Evolutionary conservation across 768 basidiomycete genomes (phyloP).

Genomic region (Mycena amicta): DNA sequence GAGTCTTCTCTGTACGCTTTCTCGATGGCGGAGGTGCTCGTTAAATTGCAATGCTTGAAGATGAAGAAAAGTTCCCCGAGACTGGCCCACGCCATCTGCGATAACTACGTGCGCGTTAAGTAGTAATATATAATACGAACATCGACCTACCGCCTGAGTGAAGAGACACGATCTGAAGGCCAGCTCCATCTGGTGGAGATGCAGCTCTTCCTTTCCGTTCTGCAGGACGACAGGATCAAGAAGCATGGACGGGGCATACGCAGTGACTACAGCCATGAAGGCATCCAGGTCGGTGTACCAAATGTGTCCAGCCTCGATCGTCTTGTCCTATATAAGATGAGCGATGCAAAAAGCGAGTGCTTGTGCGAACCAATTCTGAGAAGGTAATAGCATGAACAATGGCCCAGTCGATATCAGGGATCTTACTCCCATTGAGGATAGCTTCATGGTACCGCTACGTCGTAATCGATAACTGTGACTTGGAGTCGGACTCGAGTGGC

Average conservation of each 20-base stretch:
- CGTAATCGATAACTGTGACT: not conserved
- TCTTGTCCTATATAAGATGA: slow-evolving; percentile 13
- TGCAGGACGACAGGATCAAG: slow-evolving; percentile 3
- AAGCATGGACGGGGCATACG: slow-evolving; percentile 5
- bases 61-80: slow-evolving; percentile 10
- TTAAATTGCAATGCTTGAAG: slow-evolving; percentile 6
- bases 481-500: not conserved
- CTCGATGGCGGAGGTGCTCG: slow-evolving; percentile 16
- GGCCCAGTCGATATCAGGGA: slow-evolving; percentile 18
- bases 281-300: slow-evolving; percentile 6
- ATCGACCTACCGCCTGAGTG: slow-evolving; percentile 5
- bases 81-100: slow-evolving; percentile 15
- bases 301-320: slow-evolving; percentile 3
- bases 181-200: slow-evolving; percentile 2
- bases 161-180: slow-evolving; percentile 9
- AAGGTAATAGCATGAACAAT: slow-evolving; percentile 15
- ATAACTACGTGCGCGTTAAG: too few species aligned
- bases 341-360: too few species aligned
- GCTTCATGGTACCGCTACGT: slow-evolving; percentile 7
- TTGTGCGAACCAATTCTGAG: slow-evolving; percentile 17
- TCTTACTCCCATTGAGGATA: slow-evolving; percentile 11
- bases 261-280: not conserved
- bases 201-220: not conserved
- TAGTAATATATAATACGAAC: too few species aligned
- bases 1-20: slow-evolving; percentile 14